Base-by-base conservation (phyloP, 2,329 filamentous ascomycete species). In the Paraphoma sp. region DNA sequence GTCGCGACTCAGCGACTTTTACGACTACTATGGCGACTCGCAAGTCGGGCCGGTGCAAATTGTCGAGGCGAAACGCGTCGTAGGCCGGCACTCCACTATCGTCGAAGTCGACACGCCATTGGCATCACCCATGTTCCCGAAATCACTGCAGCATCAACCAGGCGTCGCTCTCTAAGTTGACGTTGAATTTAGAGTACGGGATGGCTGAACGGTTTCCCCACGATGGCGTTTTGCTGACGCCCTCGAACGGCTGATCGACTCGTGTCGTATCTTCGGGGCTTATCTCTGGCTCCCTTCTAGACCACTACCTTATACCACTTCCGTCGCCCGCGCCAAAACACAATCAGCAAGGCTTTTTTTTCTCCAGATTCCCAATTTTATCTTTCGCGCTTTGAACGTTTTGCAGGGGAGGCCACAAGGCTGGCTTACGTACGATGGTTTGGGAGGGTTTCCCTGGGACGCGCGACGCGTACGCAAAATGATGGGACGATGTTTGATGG, bases 21-120 rank as follows among this genome's bases (percentile, higher is more conserved):
- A 75, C 65, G 75, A 77, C 18, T 78, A 78, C 60, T 78, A 75
- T 59, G 70, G 74, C 17, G 62, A 71, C 17, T 75, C 73, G 23
- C 63, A 68, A 30, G 47, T 65, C 6, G 57, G 51, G 11, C 23
- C 51, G 16, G 48, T 57, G 16, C 49, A 54, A 36, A 28, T 53
- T 3, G 45, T 65, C 14, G 62, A 57, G 8, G 47, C 54, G 8
- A 64, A 64, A 41, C 59, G 60, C 11, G 33, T 59, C 8, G 57
- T 64, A 3, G 63, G 68, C 14, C 56, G 66, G 7, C 64, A 71
- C 30, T 63, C 65, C 3, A 71, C 71, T 0, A 75, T 73, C 52
- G 54, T 65, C 1, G 71, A 75, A 41, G 68, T 68, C 4, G 69
- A 71, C 3, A 65, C 68, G 11, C 71, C 71, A 3, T 31, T 69